phyloP scores from a whole-genome alignment of 202 grass and related monocot species.

The Cymbopogon flexuosus region DNA sequence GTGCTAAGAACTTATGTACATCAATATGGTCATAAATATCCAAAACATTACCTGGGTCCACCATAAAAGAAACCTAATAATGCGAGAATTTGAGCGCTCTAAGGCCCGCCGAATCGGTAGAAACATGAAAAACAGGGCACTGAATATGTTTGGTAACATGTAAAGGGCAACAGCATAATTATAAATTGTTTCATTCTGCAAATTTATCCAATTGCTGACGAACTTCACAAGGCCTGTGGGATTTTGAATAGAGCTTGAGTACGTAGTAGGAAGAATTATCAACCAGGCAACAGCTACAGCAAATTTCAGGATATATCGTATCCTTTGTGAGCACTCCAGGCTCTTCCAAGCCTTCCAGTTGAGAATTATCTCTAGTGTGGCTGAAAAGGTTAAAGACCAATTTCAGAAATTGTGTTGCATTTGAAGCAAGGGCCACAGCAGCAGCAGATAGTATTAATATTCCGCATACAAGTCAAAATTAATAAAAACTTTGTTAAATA shows the following conservation, averaged over 20 bases:
- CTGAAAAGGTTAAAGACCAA: slow-evolving; percentile 47
- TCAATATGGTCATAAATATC: slow-evolving; percentile 15
- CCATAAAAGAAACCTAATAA: slow-evolving; percentile 83
- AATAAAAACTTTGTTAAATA: neutral
- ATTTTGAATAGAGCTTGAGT: slow-evolving; percentile 71
- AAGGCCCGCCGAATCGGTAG: slow-evolving; percentile 49
- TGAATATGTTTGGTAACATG: slow-evolving; percentile 86
- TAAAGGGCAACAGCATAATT: slow-evolving; percentile 85
- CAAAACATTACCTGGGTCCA: slow-evolving; percentile 79
- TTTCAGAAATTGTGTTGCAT: slow-evolving; percentile 28
- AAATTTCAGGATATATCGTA: slow-evolving; percentile 83
- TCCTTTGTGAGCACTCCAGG: slow-evolving; percentile 61
- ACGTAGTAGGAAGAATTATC: slow-evolving; percentile 71
- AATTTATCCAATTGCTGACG: slow-evolving; percentile 79
- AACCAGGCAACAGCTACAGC: slow-evolving; percentile 72
- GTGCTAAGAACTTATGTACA: slow-evolving; percentile 7
- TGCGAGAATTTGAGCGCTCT: slow-evolving; percentile 61
- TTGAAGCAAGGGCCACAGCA: slow-evolving; percentile 15
- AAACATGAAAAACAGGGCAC: slow-evolving; percentile 84
- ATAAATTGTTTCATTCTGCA: slow-evolving; percentile 71
- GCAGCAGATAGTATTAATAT: neutral
- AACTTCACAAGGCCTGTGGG: slow-evolving; percentile 76
- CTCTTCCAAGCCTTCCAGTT: slow-evolving; percentile 93
- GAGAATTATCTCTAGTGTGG: slow-evolving; percentile 73
- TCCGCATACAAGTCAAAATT: neutral